Conservation (phyloP, 352 stramenopile species). For the Globisporangium okanoganense region DNA sequence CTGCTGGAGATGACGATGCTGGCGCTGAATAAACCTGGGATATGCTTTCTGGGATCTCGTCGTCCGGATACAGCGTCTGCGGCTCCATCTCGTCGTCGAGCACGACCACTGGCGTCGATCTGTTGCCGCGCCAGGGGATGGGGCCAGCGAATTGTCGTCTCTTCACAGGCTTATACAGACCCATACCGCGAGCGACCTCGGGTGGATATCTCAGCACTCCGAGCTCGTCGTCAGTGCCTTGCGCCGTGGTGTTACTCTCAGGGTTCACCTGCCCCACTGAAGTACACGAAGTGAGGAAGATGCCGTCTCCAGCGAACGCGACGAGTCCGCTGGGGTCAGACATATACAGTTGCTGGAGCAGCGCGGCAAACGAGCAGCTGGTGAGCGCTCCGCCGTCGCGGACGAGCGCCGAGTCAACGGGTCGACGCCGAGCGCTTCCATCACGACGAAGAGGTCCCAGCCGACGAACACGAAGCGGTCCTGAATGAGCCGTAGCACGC, state of each 20-base stretch:
- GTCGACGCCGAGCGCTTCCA: conserved; percentile 34
- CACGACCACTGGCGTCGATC: conserved; percentile 2
- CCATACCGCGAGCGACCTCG: conserved; percentile 14
- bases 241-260: not conserved
- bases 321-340: not conserved
- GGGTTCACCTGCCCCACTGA: not conserved
- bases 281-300: not conserved
- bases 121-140: not conserved
- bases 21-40: not conserved
- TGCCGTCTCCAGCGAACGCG: not conserved
- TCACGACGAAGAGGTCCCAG: conserved; percentile 30
- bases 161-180: conserved; percentile 4
- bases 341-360: not conserved
- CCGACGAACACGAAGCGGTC: conserved; percentile 29
- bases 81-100: conserved; percentile 6
- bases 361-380: not conserved
- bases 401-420: conserved; percentile 5
- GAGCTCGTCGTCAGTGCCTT: not conserved
- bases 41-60: not conserved
- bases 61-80: not conserved
- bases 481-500: conserved; percentile 27
- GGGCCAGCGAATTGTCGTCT: not conserved
- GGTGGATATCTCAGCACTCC: conserved; percentile 7
- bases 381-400: conserved; percentile 1
- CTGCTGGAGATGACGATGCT: too few relatives aligned